phyloP scores from a whole-genome alignment of 441 rosid species.

The Corymbia citriodora region DNA sequence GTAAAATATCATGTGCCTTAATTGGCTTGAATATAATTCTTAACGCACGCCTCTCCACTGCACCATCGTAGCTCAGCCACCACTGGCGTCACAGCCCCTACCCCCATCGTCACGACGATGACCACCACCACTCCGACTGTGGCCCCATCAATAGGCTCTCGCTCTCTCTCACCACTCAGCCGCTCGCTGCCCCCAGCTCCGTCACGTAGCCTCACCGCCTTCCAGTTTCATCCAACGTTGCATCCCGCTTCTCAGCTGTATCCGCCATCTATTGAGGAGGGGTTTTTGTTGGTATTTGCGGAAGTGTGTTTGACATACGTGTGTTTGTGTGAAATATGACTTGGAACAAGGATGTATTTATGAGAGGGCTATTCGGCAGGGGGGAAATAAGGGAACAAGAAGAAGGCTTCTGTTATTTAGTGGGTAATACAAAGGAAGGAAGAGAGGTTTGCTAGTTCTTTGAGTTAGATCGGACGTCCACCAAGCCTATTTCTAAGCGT shows the following conservation, averaged over 20 bases:
- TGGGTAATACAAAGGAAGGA: too few species aligned
- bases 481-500: too few species aligned
- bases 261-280: background rate
- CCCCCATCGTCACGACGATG: background rate
- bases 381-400: too few species aligned
- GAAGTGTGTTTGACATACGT: too few species aligned
- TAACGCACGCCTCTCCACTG: background rate
- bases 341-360: too few species aligned
- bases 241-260: too few species aligned
- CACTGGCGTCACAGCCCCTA: background rate
- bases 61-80: background rate
- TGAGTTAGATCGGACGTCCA: too few species aligned
- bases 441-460: too few species aligned
- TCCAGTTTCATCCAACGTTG: background rate
- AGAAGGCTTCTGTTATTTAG: too few species aligned
- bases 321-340: too few species aligned
- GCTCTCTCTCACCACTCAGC: background rate
- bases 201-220: background rate
- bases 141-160: background rate
- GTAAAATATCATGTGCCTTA: background rate
- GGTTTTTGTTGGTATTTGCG: too few species aligned
- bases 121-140: background rate
- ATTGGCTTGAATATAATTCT: background rate
- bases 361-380: too few species aligned
- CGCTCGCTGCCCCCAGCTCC: background rate